Evolutionary conservation across 441 rosid genomes (phyloP).

Genomic region (Sinapis alba): DNA sequence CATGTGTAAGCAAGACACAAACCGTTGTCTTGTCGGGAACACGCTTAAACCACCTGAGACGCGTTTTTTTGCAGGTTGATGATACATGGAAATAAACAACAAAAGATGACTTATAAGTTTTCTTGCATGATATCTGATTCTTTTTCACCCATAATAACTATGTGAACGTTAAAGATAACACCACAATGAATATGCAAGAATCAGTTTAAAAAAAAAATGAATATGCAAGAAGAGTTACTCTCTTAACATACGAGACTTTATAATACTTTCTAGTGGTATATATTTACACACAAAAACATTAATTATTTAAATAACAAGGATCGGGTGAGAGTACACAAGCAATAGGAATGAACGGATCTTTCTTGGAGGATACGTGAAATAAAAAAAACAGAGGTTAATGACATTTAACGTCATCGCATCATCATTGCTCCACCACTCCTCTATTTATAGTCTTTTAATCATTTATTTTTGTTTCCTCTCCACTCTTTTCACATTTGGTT

Average conservation of each 20-base stretch:
- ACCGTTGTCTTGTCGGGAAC: slow-evolving; percentile 11
- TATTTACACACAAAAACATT: slow-evolving; percentile 16
- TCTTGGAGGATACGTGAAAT: slow-evolving; percentile 11
- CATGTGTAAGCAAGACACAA: slow-evolving; percentile 18
- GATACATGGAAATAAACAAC: not conserved
- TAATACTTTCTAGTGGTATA: not conserved
- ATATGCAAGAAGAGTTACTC: not conserved
- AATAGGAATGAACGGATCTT: slow-evolving; percentile 15
- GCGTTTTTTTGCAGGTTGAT: slow-evolving; percentile 15
- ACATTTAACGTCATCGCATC: slow-evolving; percentile 39
- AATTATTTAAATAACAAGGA: not conserved
- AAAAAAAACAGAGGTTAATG: slow-evolving; percentile 15
- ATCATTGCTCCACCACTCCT: slow-evolving; percentile 42
- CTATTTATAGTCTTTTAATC: slow-evolving; percentile 34
- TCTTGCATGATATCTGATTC: not conserved
- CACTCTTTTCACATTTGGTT: slow-evolving; percentile 26
- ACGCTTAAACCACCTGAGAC: slow-evolving; percentile 30
- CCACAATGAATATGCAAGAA: not conserved
- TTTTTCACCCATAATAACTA: not conserved
- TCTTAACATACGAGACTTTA: not conserved
- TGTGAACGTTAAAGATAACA: not conserved
- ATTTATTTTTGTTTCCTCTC: slow-evolving; percentile 15
- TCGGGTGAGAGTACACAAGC: slow-evolving; percentile 21
- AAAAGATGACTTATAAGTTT: not conserved
- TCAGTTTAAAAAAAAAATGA: too few species aligned